Evolutionary conservation across 2,329 filamentous ascomycete species (phyloP).

Genomic region (Colletotrichum eremochloae): DNA sequence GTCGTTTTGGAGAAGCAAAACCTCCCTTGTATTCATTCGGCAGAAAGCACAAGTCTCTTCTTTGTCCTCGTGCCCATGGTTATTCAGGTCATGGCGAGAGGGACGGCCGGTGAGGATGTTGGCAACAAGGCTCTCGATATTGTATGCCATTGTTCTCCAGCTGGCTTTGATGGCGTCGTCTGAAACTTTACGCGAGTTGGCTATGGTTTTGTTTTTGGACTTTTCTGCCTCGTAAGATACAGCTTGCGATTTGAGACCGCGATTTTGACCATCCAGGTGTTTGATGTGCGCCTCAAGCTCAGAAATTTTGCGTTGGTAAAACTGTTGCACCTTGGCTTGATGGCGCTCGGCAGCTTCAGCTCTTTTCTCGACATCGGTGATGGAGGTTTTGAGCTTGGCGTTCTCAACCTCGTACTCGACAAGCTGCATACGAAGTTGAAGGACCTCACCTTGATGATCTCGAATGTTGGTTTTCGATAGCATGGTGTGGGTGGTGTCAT

Average conservation of each 20-base stretch:
- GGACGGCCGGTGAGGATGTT: background rate
- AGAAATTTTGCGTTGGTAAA: background rate
- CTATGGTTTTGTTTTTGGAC: background rate
- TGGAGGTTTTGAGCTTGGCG: no score
- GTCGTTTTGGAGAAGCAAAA: background rate
- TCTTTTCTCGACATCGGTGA: background rate
- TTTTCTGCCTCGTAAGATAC: background rate
- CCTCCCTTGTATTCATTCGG: no score
- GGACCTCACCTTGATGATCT: background rate
- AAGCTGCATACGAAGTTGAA: background rate
- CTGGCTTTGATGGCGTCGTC: background rate
- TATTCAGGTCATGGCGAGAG: background rate
- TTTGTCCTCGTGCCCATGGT: background rate
- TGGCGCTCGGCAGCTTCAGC: background rate
- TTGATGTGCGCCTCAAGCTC: fast-evolving
- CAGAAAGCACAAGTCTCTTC: background rate
- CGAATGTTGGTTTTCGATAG: background rate
- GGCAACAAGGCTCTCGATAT: background rate
- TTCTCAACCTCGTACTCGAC: background rate
- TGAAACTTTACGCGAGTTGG: conserved; percentile 18
- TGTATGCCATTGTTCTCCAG: conserved; percentile 14
- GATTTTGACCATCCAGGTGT: background rate
- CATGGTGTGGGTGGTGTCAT: background rate
- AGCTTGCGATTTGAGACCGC: background rate
- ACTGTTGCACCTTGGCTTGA: background rate